Base-by-base conservation (phyloP, 208 protist species). In the Naegleria fowleri region DNA sequence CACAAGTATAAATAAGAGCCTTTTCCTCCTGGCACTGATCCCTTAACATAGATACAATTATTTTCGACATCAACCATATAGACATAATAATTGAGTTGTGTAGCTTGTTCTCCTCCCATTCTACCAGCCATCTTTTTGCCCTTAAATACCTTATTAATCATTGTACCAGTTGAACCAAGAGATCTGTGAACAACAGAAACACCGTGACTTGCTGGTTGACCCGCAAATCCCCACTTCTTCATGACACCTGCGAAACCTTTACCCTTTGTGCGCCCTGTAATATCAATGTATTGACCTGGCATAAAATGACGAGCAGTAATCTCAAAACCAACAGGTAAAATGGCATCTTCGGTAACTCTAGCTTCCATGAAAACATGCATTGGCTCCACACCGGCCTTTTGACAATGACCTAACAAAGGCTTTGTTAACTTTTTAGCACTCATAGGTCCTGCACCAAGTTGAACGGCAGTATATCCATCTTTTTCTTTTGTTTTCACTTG, bases 291-390 rank as follows among this genome's bases (percentile, higher is more conserved):
- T 92, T 98, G 97, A 3, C 97, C 97, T 2, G 96, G 95, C 84
- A 97, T 97, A 93, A 97, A 98, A 93, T 98, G 97, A 0, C 97
- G 95, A 48, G 97, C 96, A 92, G 98, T 96, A 11, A 98, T 92
- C 92, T 97, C 96, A 16, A 96, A 98, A 38, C 97, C 97, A 15
- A 98, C 95, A 16, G 97, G 97, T 9, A 96, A 95, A 92, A 97
- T 97, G 16, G 96, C 96, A 83, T 98, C 97, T 3, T 96, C 95
- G 0, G 96, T 98, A 36, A 98, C 95, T 90, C 86, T 91, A 86
- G 98, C 97, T 51, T 95, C 95, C 7, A 92, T 93, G 5, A 94
- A 96, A 0, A 97, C 96, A 91, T 97, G 96, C 92, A 98, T 98
- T 51, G 97, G 95, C 0, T 96, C 95, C 7, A 98, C 96, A 25